Percentiles rank a stretch among this genome's conserved stretches.
These are phyloP conservation scores for Diaporthe citri DNA, from an alignment of 2,329 filamentous ascomycete species.

Conservation along the genomic window DNA sequence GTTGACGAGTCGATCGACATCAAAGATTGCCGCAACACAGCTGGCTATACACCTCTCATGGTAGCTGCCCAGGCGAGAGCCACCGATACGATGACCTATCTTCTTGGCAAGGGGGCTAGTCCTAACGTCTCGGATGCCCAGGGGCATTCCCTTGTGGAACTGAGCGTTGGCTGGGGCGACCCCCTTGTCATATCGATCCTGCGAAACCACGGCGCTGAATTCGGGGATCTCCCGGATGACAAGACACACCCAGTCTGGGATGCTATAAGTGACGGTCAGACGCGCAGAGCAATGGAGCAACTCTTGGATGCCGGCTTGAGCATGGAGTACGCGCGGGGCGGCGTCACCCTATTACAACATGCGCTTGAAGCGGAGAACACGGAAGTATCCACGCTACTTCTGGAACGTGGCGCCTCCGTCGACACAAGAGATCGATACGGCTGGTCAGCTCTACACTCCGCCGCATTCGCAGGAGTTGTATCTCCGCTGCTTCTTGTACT, in stretches of 20 bases:
- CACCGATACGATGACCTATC: background rate
- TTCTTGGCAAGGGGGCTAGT: background rate
- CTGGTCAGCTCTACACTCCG: background rate
- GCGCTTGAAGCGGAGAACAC: background rate
- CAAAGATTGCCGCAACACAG: background rate
- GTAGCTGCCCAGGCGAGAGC: conserved; percentile 1
- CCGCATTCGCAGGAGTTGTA: background rate
- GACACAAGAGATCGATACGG: background rate
- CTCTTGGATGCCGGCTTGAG: background rate
- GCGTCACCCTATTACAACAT: background rate
- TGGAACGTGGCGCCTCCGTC: background rate
- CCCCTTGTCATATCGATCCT: conserved; percentile 1
- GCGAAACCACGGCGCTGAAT: background rate
- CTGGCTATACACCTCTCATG: background rate
- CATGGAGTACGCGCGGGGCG: background rate
- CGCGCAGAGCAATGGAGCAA: conserved; percentile 1
- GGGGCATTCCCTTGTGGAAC: background rate
- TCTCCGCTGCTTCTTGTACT: background rate
- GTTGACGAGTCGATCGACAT: background rate
- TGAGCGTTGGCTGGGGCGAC: background rate
- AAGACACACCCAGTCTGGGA: background rate
- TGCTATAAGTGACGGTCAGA: background rate
- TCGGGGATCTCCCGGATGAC: background rate
- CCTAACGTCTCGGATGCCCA: background rate
- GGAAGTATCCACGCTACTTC: background rate